Evolutionary conservation across 2,329 filamentous ascomycete genomes (phyloP), one percentile per base, ranked within the genome.

Genomic region (Tolypocladium inflatum): DNA sequence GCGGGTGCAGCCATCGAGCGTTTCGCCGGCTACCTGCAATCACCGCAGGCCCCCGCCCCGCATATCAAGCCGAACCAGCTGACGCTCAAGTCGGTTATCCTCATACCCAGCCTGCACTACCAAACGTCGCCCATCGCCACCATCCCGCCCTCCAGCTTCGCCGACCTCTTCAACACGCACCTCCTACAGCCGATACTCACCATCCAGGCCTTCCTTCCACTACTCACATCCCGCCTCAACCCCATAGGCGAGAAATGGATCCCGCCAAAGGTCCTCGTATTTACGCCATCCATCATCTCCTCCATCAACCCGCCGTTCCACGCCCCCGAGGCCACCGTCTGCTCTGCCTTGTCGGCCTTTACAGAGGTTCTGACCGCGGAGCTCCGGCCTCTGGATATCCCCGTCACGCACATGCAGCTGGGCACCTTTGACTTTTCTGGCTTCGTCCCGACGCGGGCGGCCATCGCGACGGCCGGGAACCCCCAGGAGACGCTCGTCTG

Each of bases 101-200:
- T 97, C 62, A 88, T 96, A 30, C 93, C 93, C 2, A 89, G 87
- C 30, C 79, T 88, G 30, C 85, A 88, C 67, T 95, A 92, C 71
- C 88, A 90, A 56, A 87, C 88, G 33, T 90, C 89, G 4, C 89
- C 90, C 23, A 88, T 97, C 61, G 90, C 91, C 61, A 92, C 90
- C 4, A 87, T 97, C 59, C 85, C 90, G 8, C 86, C 90, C 0
- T 89, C 90, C 37, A 87, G 84, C 66, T 94, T 96, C 77, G 90
- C 90, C 62, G 91, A 97, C 68, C 87, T 91, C 39, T 85, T 97
- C 71, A 96, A 97, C 72, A 93, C 91, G 19, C 92, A 96, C 67
- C 82, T 99, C 15, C 81, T 97, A 57, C 89, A 91, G 58, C 93
- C 93, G 1, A 91, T 97, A 63, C 82, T 96, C 56, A 91, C 89